Evolutionary conservation across 1,284 basidiomycete species (phyloP).

Genomic region (Ustilago loliicola): DNA sequence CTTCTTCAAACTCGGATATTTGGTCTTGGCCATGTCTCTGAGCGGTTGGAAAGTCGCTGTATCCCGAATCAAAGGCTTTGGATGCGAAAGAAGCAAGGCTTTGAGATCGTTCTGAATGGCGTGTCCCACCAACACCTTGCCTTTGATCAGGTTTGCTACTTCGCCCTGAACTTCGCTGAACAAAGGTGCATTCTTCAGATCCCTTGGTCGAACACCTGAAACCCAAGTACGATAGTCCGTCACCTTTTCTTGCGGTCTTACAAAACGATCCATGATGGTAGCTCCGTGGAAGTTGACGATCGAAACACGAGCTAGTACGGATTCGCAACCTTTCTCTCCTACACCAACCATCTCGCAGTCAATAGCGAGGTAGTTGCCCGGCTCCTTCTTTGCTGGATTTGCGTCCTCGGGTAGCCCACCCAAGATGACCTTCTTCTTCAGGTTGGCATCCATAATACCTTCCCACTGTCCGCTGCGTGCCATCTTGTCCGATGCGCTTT

Average conservation of each 20-base stretch:
- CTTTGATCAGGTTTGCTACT: slow-evolving; percentile 84
- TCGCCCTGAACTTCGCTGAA: slow-evolving; percentile 85
- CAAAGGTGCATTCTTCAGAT: slow-evolving; percentile 80
- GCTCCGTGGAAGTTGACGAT: slow-evolving; percentile 91
- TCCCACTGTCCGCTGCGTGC: slow-evolving; percentile 54
- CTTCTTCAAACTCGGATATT: slow-evolving; percentile 82
- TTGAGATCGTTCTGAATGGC: slow-evolving; percentile 92
- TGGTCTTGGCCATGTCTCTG: slow-evolving; percentile 75
- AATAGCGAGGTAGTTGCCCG: slow-evolving; percentile 84
- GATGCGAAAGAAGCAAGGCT: slow-evolving; percentile 90
- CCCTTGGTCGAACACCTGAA: slow-evolving; percentile 83
- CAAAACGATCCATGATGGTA: slow-evolving; percentile 86
- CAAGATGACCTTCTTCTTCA: slow-evolving; percentile 58
- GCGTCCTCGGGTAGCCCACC: slow-evolving; percentile 46
- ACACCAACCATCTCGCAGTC: slow-evolving; percentile 99
- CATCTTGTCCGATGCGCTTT: slow-evolving; percentile 38
- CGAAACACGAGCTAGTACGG: slow-evolving; percentile 88
- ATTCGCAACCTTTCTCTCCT: slow-evolving; percentile 83
- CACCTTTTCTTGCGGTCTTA: slow-evolving; percentile 86
- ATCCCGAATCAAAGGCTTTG: slow-evolving; percentile 82
- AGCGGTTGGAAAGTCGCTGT: slow-evolving; percentile 78
- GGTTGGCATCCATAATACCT: slow-evolving; percentile 48
- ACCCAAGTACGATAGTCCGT: slow-evolving; percentile 94
- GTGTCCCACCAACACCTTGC: slow-evolving; percentile 90
- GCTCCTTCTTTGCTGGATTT: slow-evolving; percentile 63